phyloP scores from a whole-genome alignment of 139 green algal species.

The Chlorella sp. region DNA sequence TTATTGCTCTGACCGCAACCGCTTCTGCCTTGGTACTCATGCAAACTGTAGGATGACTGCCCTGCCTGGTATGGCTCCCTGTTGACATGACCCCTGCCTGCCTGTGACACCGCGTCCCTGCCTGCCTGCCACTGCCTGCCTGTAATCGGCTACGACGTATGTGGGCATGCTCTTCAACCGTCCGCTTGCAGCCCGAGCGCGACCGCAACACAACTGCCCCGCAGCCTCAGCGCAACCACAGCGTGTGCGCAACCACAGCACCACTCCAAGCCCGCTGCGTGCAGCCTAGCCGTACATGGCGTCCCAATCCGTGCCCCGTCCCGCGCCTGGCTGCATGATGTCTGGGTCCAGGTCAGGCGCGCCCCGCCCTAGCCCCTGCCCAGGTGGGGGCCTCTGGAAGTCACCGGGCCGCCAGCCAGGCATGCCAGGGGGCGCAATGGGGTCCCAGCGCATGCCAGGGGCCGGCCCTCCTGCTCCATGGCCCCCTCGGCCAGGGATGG shows the following conservation, averaged over 20 bases:
- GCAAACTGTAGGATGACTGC: no score
- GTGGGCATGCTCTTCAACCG: no score
- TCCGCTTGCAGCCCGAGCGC: no score
- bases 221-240: no score
- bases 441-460: constrained; percentile 25
- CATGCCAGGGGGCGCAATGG: constrained; percentile 30
- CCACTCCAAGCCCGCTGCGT: not conserved
- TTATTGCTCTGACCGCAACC: no score
- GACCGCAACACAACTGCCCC: no score
- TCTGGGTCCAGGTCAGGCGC: not conserved
- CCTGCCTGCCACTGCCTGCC: no score
- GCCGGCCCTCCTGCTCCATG: not conserved
- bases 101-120: not conserved
- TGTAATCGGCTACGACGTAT: no score
- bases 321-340: not conserved
- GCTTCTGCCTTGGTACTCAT: no score
- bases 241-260: not conserved
- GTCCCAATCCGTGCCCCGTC: not conserved
- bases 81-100: no score
- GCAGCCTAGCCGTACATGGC: not conserved
- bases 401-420: constrained; percentile 35
- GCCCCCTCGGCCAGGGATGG: not conserved
- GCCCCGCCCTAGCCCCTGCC: not conserved
- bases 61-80: no score
- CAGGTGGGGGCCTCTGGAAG: constrained; percentile 3